Percentiles rank a stretch among this genome's conserved stretches.
Conservation (phyloP, 148 eudicot species). For the Amaranthus cruentus region DNA sequence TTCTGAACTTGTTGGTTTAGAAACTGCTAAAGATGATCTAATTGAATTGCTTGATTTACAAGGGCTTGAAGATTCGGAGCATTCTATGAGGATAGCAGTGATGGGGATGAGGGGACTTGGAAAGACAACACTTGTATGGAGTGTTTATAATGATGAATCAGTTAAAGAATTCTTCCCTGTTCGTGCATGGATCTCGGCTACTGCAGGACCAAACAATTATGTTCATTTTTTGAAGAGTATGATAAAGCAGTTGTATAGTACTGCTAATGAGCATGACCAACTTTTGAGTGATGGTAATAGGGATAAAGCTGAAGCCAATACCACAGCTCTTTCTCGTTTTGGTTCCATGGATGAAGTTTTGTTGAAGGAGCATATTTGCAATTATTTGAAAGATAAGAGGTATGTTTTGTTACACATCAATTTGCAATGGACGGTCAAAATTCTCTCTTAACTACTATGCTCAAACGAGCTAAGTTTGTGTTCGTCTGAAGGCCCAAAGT, state of each 20-base stretch:
- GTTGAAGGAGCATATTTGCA: background rate
- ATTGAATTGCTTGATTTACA: background rate
- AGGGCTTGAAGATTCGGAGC: background rate
- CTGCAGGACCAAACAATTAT: background rate
- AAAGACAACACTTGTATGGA: slow-evolving; percentile 22
- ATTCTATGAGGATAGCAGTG: slow-evolving; percentile 10
- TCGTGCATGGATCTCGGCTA: slow-evolving; percentile 12
- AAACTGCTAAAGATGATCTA: slow-evolving; percentile 2
- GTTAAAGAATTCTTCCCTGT: slow-evolving; percentile 5
- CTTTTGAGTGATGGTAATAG: background rate
- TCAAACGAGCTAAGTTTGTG: no score
- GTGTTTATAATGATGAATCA: slow-evolving; percentile 13
- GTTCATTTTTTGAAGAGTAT: slow-evolving; percentile 14
- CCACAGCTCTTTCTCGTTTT: background rate
- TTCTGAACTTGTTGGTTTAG: background rate
- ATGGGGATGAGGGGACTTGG: slow-evolving; percentile 33
- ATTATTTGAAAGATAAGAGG: slow-evolving; percentile 22
- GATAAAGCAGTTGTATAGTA: slow-evolving; percentile 12
- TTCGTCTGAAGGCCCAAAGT: no score
- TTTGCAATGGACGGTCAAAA: no score
- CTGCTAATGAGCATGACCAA: background rate
- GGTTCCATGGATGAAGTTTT: background rate
- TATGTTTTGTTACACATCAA: background rate
- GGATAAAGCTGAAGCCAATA: no score
- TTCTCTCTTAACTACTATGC: no score